Base-by-base conservation (phyloP, 1,284 basidiomycete genomes). In the Megacollybia platyphylla region DNA sequence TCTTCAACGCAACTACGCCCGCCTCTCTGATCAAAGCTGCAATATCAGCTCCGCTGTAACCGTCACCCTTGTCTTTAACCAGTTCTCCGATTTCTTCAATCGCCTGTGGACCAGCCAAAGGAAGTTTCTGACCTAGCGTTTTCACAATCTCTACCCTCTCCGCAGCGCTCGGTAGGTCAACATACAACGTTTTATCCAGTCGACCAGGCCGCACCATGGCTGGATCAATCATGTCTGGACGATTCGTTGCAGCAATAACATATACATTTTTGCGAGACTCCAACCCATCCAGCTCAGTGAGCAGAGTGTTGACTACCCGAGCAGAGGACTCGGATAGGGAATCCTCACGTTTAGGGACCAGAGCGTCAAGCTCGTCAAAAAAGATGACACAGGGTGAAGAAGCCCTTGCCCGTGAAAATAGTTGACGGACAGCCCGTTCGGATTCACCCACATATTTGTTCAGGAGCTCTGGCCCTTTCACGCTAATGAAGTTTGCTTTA, bases 381-480 rank as follows among this genome's bases (percentile, higher is more conserved):
- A 94, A 94, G 45, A 94, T 82, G 43, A 94, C 82, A 49, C 91
- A 93, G 0, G 90, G 90, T 1, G 85, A 79, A 0, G 87, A 91
- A 1, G 89, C 87, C 1, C 88, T 71, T 1, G 91, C 90, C 7
- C 90, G 71, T 0, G 86, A 80, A 60, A 94, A 97, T 0, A 97
- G 89, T 56, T 96, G 91, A 34, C 94, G 70, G 0, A 98, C 90
- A 0, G 94, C 93, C 20, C 90, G 70, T 58, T 98, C 96, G 58
- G 88, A 93, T 66, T 98, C 94, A 18, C 94, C 94, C 0, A 98
- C 93, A 52, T 97, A 98, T 89, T 97, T 97, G 67, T 97, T 97
- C 49, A 98, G 67, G 46, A 98, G 57, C 57, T 98, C 94, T 0
- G 94, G 94, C 0, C 94, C 96, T 56, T 97, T 98, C 44, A 98